Evolutionary conservation across 2,329 filamentous ascomycete species (phyloP).

Genomic region (Cladosporium colombiae): DNA sequence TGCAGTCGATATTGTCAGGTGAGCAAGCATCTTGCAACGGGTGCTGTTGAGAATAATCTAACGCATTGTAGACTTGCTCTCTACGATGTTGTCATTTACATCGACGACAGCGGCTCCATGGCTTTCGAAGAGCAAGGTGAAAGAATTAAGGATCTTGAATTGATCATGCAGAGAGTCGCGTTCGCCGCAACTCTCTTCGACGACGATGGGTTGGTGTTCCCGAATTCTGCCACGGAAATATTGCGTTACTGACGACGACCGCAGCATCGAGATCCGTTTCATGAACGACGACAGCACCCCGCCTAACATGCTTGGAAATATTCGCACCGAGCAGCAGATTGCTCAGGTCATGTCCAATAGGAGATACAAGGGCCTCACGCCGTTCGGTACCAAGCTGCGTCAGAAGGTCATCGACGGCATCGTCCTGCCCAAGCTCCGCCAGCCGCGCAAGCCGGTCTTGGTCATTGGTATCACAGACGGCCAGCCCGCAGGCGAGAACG

Average conservation of each 20-base stretch:
- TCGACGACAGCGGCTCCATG: conserved; percentile 71
- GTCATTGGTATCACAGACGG: conserved; percentile 68
- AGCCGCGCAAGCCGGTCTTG: conserved; percentile 63
- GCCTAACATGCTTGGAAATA: conserved; percentile 53
- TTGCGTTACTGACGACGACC: not conserved
- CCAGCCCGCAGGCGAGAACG: conserved; percentile 63
- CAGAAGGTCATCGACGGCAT: conserved; percentile 66
- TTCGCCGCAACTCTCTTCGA: conserved; percentile 69
- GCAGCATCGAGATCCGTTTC: conserved; percentile 63
- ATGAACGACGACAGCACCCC: conserved; percentile 62
- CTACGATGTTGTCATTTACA: conserved; percentile 64
- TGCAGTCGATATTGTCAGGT: conserved; percentile 59
- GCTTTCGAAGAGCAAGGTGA: conserved; percentile 67
- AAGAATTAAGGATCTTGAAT: conserved; percentile 65
- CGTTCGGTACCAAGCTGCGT: conserved; percentile 63
- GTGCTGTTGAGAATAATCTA: not conserved
- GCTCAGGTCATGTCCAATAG: conserved; percentile 59
- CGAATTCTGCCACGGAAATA: not conserved
- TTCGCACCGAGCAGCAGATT: conserved; percentile 60
- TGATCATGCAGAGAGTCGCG: conserved; percentile 64
- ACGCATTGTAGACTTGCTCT: conserved; percentile 52
- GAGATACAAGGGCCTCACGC: conserved; percentile 66
- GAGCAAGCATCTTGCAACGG: not conserved
- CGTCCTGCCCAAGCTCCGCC: conserved; percentile 55
- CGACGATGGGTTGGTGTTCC: conserved; percentile 52